Base-by-base conservation (phyloP, 345 rosid genomes). In the Arabis hirsuta region DNA sequence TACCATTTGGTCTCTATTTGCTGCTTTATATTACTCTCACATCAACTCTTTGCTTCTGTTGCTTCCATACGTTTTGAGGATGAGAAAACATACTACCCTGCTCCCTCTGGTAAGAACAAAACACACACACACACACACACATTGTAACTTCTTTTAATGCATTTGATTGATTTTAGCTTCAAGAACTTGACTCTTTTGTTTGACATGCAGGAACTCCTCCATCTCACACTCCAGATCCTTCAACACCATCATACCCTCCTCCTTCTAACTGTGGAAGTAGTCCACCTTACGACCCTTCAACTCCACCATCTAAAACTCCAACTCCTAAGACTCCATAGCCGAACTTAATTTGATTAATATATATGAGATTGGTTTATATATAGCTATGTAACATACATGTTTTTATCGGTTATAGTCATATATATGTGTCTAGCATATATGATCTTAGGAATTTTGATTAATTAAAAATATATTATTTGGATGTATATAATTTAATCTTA, bases 31-130 rank as follows among this genome's bases (percentile, higher is more conserved):
- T 16, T 16, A 69, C 66, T 81, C 66, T 72, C 81, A 43, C 88
- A 84, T 52, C 80, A 76, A 79, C 69, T 81, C 66, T 75, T 65
- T 26, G 47, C 78, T 78, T 81, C 84, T 31, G 91, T 79, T 11
- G 26, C 69, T 56, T 78, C 87, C 62, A 58, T 42, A 16, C 48
- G 79, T 65, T 63, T 87, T 65, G 86, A 78, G 62, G 95, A 90
- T 29, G 58, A 81, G 12, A 87, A 89, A 86, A 89, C 77, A 77
- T 88, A 77, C 83, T 88, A 83, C 81, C 16, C 86, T 48, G 90
- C 90, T 46, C 86, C 92, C 14, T 26, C 65, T 51, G 71, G 80
- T 77, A 67, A 67, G 43, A 12, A 16, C 20, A 60, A 26, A 32
- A 9, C 20, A 60, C 3, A 38, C 20, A 16, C 16, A 16, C 16